Evolutionary conservation across 768 basidiomycete species (phyloP).

Genomic region (Leucocoprinus sp.): DNA sequence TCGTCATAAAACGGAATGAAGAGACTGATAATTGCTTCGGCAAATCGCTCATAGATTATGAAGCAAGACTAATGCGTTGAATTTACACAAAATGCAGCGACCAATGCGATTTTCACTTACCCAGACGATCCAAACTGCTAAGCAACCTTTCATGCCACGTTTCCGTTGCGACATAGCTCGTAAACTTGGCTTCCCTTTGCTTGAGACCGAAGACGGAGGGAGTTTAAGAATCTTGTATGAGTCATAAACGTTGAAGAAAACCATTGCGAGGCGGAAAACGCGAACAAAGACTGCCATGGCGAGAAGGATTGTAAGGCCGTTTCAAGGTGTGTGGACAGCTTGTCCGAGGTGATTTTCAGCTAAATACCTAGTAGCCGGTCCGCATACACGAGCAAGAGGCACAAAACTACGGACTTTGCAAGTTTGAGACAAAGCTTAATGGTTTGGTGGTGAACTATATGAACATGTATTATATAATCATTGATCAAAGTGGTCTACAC

Average conservation of each 20-base stretch:
- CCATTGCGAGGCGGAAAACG: slow-evolving; percentile 56
- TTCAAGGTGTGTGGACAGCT: slow-evolving; percentile 5
- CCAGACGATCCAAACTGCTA: slow-evolving; percentile 84
- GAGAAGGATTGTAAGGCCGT: not conserved
- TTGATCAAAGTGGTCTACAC: not conserved
- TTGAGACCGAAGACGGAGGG: slow-evolving; percentile 46
- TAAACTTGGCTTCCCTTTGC: slow-evolving; percentile 53
- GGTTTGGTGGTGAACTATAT: no score
- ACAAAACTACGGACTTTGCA: slow-evolving; percentile 8
- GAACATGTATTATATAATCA: slow-evolving; percentile 21
- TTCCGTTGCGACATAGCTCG: slow-evolving; percentile 70
- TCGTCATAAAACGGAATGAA: slow-evolving; percentile 82
- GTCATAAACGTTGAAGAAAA: slow-evolving; percentile 75
- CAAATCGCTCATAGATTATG: slow-evolving; percentile 54
- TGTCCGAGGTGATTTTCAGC: slow-evolving; percentile 11
- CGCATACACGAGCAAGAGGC: slow-evolving; percentile 15
- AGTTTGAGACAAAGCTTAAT: not conserved
- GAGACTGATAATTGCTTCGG: slow-evolving; percentile 57
- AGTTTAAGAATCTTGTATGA: slow-evolving; percentile 76
- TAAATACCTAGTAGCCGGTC: not conserved
- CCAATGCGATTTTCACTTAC: slow-evolving; percentile 30
- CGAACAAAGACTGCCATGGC: slow-evolving; percentile 66
- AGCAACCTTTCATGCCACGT: slow-evolving; percentile 76
- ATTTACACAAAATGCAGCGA: slow-evolving; percentile 5
- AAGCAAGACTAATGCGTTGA: slow-evolving; percentile 49